Evolutionary conservation across 768 basidiomycete species (phyloP), one percentile per base, ranked within the genome.

Genomic region (Strobilomyces confusus): DNA sequence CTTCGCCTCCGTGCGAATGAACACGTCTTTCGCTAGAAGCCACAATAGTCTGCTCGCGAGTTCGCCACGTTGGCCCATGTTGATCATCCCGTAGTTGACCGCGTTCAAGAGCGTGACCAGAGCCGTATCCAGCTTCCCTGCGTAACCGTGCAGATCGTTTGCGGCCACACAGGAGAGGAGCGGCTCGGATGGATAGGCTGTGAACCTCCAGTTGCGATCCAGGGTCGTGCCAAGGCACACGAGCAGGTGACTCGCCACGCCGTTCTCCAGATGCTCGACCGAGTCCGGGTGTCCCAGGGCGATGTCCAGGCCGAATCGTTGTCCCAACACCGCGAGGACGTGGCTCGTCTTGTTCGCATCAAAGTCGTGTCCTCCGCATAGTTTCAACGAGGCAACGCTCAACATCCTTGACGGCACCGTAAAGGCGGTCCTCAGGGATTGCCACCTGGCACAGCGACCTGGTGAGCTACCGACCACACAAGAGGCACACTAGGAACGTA

Each of bases 231-330:
- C 29, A 34, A 49, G 51, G 30, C 54, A 64, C 7, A 56, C 20
- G 1, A 51, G 59, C 1, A 61, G 54, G 25, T 63, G 49, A 13
- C n/a, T n/a, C n/a, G n/a, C n/a, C n/a, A n/a, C n/a, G n/a, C n/a
- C n/a, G n/a, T n/a, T n/a, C n/a, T n/a, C 54, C 58, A 22, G 52
- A 49, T 4, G 61, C 52, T 3, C 43, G n/a, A n/a, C 43, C 0
- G 2, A 25, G 42, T 58, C 47, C 8, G 57, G 22, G 29, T 43
- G 29, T 17, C 37, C 44, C 9, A 45, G 56, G 38, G 9, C 26
- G 34, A 58, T n/a, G 29, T 48, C 40, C 15, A 58, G n/a, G 2
- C 41, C 49, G 12, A 58, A 58, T 7, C 56, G 26, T 12, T 58
- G 46, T 4, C 42, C 52, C 26, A 49, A 32, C 6, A 54, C 48